Evolutionary conservation across 257 asterid species (phyloP), one percentile per base, ranked within the genome.

Genomic region (Nicotiana obtusifolia): DNA sequence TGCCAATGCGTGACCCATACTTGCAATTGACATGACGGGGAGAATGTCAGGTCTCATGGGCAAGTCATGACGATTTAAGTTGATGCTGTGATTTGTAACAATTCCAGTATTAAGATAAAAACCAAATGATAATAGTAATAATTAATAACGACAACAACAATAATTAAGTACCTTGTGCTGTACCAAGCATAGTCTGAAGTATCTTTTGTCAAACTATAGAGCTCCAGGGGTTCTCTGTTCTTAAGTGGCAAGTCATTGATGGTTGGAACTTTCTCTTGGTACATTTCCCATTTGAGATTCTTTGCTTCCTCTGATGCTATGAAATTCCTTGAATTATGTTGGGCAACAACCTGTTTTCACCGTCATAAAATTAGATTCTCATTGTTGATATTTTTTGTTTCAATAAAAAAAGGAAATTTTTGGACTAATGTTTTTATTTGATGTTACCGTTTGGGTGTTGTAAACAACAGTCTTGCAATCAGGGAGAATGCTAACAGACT

Each of bases 171-270:
- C 97, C 95, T 90, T n/a, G 97, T 92, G 87, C 92, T 87, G 66
- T 92, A 96, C 98, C 99, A 96, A 19, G 97, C 98, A 61, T 96
- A 96, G 83, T 96, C 99, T 3, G 98, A 66, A 59, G 81, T 86
- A 77, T 96, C 99, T 85, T 65, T 89, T 2, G 88, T 89, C 11
- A 96, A 84, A 66, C 56, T 61, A 81, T 94, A 96, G 17, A 96
- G 81, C 80, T 96, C 99, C 81, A 78, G 54, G 0, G 98, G 99
- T 0, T 82, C 1, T 83, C 53, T 78, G 86, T 81, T 87, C 85
- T 92, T 90, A 10, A 82, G 13, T 5, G 81, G 56, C 84, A 95
- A 69, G 0, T 91, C 87, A 15, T 82, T 44, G 1, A 56, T 26
- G 2, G 64, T 88, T 2, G 99, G 98, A 71, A 94, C 24, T 4